These are phyloP conservation scores for Peniophora sp. DNA, from an alignment of 1,284 basidiomycete species.

Conservation along the genomic window DNA sequence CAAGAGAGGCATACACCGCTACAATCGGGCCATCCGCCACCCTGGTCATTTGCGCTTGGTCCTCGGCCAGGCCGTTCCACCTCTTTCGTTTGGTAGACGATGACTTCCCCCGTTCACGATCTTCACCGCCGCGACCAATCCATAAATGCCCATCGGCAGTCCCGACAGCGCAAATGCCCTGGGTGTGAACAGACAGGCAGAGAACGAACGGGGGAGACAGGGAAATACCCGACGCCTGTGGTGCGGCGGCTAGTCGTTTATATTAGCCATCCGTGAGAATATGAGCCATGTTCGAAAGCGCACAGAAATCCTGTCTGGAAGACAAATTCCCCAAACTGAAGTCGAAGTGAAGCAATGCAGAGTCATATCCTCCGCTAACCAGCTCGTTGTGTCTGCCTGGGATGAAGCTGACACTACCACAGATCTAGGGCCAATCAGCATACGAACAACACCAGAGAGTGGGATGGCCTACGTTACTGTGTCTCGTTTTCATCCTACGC, in stretches of 20 bases:
- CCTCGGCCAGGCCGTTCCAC: slow-evolving; percentile 60
- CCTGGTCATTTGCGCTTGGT: slow-evolving; percentile 37
- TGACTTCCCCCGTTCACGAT: no score
- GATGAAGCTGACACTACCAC: slow-evolving; percentile 59
- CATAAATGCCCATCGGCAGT: slow-evolving; percentile 69
- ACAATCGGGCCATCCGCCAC: slow-evolving; percentile 66
- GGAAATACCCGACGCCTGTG: slow-evolving; percentile 37
- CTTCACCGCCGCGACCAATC: slow-evolving; percentile 58
- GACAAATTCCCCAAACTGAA: slow-evolving; percentile 46
- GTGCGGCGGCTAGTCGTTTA: slow-evolving; percentile 26
- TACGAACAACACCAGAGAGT: no score
- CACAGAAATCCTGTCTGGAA: slow-evolving; percentile 55
- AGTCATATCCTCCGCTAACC: slow-evolving; percentile 72
- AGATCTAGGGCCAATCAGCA: slow-evolving; percentile 63
- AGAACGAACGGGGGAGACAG: slow-evolving; percentile 69
- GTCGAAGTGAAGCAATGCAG: slow-evolving; percentile 60
- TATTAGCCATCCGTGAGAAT: slow-evolving; percentile 1
- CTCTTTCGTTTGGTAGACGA: slow-evolving; percentile 23
- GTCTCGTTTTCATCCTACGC: slow-evolving; percentile 50
- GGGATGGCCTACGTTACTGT: slow-evolving; percentile 48
- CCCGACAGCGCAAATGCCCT: slow-evolving; percentile 56
- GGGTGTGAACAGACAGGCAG: slow-evolving; percentile 45
- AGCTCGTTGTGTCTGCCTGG: slow-evolving; percentile 61
- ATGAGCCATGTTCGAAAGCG: slow-evolving; percentile 10
- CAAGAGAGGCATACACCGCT: slow-evolving; percentile 40